phyloP scores from a whole-genome alignment of 306 rosid species.

The Calophaca sinica region DNA sequence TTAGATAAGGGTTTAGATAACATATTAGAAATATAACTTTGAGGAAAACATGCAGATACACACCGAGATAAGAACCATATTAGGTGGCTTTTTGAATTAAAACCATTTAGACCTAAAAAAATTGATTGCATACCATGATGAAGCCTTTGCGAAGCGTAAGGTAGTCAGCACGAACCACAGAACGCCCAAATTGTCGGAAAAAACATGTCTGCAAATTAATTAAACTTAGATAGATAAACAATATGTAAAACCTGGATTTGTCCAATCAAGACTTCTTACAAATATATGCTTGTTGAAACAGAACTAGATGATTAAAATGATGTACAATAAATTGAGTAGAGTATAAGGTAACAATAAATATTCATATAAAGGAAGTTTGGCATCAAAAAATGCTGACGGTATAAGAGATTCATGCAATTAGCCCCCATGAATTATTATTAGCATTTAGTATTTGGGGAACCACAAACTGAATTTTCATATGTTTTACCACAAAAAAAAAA shows the following conservation, averaged over 20 bases:
- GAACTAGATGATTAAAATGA: conserved; percentile 28
- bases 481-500: conserved; percentile 1
- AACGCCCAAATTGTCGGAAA: conserved; percentile 90
- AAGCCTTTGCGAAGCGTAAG: conserved; percentile 93
- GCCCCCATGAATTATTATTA: background rate
- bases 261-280: conserved; percentile 23
- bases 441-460: conserved; percentile 21
- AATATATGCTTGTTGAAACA: conserved; percentile 28
- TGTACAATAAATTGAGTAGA: background rate
- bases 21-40: conserved; percentile 7
- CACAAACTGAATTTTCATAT: conserved; percentile 16
- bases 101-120: conserved; percentile 25
- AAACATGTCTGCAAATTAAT: conserved; percentile 75
- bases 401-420: conserved; percentile 20
- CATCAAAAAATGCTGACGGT: conserved; percentile 6
- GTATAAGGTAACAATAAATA: background rate
- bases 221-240: conserved; percentile 39
- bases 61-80: conserved; percentile 23
- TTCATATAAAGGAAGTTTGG: conserved; percentile 11
- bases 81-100: conserved; percentile 29
- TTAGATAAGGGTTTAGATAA: conserved; percentile 17
- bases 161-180: conserved; percentile 89
- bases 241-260: conserved; percentile 37
- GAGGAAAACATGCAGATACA: conserved; percentile 23
- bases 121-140: conserved; percentile 67